phyloP scores from a whole-genome alignment of 2,329 filamentous ascomycete species.

The Verticillium zaregamsianum region DNA sequence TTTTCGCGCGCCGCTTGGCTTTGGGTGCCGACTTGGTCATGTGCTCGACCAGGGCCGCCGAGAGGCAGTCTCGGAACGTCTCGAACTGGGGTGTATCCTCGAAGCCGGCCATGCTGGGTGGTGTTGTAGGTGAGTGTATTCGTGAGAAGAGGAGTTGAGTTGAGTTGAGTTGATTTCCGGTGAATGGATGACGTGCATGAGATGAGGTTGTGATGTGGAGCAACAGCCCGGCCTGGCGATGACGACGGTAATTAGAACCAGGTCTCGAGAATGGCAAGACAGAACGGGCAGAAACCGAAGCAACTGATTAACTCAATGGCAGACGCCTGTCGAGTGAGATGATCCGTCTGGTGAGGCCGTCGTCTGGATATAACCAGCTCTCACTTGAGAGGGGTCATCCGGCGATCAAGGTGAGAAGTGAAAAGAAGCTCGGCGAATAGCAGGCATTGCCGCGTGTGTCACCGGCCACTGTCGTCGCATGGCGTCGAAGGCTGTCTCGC shows the following conservation, averaged over 20 bases:
- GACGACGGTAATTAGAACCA: too few species aligned
- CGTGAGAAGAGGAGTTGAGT: background rate
- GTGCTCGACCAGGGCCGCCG: slow-evolving; percentile 62
- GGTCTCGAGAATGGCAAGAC: background rate
- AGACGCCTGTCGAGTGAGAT: background rate
- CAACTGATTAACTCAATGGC: background rate
- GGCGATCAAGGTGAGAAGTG: background rate
- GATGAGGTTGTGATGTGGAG: background rate
- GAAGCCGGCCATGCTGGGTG: background rate
- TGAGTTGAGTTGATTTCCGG: background rate
- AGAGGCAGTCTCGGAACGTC: slow-evolving; percentile 70
- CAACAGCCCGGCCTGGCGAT: background rate
- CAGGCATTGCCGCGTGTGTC: background rate
- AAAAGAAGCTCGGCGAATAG: background rate
- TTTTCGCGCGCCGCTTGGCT: slow-evolving; percentile 40
- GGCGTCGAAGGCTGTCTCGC: too few species aligned
- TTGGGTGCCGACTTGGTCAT: slow-evolving; percentile 39
- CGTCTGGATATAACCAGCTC: background rate
- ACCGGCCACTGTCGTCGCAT: background rate
- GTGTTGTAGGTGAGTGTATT: background rate
- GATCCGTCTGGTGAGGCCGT: background rate
- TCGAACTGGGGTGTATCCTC: slow-evolving; percentile 26
- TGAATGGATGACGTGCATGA: slow-evolving; percentile 7
- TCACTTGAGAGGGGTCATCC: background rate
- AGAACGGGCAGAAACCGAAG: too few species aligned